phyloP scores from a whole-genome alignment of 257 asterid genomes.

The Solanum arcanum region DNA sequence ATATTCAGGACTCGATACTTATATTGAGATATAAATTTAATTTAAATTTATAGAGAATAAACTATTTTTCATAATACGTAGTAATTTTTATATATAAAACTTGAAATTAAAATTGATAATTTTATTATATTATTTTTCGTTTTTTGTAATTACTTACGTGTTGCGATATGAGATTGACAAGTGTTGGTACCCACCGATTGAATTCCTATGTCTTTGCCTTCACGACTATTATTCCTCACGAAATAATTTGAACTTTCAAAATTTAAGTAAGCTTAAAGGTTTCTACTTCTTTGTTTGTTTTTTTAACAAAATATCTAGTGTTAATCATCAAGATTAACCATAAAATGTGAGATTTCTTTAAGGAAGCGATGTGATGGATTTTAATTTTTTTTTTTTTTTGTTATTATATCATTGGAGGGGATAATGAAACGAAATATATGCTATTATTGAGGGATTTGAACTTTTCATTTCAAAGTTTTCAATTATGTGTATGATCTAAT shows the following conservation, averaged over 20 bases:
- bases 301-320: not conserved
- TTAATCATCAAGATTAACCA: not conserved
- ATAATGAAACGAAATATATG: not conserved
- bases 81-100: not conserved
- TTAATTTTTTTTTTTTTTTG: not conserved
- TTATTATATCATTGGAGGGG: not conserved
- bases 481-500: not conserved
- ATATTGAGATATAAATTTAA: accelerated
- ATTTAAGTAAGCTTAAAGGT: not conserved
- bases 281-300: not conserved
- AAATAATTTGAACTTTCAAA: not conserved
- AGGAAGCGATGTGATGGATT: not conserved
- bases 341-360: not conserved
- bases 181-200: not conserved
- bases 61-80: accelerated
- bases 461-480: not conserved
- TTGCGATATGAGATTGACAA: not conserved
- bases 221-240: not conserved
- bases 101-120: not conserved
- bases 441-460: not conserved
- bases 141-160: not conserved
- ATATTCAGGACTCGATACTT: accelerated
- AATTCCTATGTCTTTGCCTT: not conserved
- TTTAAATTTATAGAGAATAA: accelerated
- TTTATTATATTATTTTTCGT: not conserved